phyloP scores from a whole-genome alignment of 2,329 filamentous ascomycete genomes.

The Graphilbum ipis-grandicollis region DNA sequence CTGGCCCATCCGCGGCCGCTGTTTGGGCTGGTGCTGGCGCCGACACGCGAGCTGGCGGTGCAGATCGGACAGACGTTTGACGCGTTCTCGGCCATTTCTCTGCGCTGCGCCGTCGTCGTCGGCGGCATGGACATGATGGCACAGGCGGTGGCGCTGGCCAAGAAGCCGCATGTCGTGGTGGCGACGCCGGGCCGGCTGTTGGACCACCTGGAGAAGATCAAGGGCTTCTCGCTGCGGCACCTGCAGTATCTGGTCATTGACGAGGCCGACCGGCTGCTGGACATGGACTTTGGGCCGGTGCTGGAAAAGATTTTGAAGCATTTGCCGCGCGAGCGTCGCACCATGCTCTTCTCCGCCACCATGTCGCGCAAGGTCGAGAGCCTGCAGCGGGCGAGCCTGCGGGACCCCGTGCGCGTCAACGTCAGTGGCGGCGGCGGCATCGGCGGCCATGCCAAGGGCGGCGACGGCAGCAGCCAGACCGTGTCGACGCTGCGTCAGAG shows the following conservation, averaged over 20 bases:
- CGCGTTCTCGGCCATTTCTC: conserved; percentile 74
- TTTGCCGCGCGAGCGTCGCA: conserved; percentile 58
- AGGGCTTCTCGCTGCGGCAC: conserved; percentile 67
- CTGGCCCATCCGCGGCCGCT: conserved; percentile 75
- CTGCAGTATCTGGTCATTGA: conserved; percentile 89
- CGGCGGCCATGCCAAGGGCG: too few species aligned
- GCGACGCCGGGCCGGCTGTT: conserved; percentile 79
- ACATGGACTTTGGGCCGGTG: conserved; percentile 21
- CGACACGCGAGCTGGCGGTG: conserved; percentile 81
- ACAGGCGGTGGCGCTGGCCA: conserved; percentile 80
- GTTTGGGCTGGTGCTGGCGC: conserved; percentile 80
- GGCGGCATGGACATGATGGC: conserved; percentile 93
- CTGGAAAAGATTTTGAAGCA: conserved; percentile 72
- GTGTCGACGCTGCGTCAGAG: conserved; percentile 76
- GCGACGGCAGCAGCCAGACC: conserved; percentile 67
- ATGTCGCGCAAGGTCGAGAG: conserved; percentile 89
- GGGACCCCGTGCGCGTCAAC: conserved; percentile 27
- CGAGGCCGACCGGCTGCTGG: conserved; percentile 79
- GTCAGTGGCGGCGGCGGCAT: neutral
- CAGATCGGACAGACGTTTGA: conserved; percentile 85
- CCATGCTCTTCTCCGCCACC: conserved; percentile 58
- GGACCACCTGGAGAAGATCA: conserved; percentile 92
- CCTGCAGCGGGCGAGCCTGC: conserved; percentile 74
- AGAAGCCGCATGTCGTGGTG: conserved; percentile 87
- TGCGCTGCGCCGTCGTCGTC: conserved; percentile 71